Base-by-base conservation (phyloP, 2,329 filamentous ascomycete genomes). In the Chaetomium sp. region DNA sequence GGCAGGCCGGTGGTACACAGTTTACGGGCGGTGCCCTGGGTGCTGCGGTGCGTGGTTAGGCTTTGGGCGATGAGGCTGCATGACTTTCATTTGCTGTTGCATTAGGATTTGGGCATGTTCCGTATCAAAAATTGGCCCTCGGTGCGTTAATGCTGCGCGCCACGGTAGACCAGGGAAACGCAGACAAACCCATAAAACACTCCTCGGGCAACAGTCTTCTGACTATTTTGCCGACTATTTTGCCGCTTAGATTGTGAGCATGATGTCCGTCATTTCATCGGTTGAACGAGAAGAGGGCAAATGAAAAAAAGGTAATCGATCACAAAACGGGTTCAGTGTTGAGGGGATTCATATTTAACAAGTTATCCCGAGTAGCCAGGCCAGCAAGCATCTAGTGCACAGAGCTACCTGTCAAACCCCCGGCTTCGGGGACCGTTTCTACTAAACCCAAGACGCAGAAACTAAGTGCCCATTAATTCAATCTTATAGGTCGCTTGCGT, bases 1-100 rank as follows among this genome's bases (percentile, higher is more conserved):
- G 87, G 77, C 87, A 89, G 75, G 85, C 87, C 70, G 86, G 89
- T 67, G 90, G 90, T 72, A 90, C 89, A 69, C 89, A 92, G 75
- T 94, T 93, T 79, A 93, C 90, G 16, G 91, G 91, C 68, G 91
- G 91, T 78, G 91, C 90, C 67, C 80, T 94, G 77, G 90, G 90
- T 72, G 85, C 85, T 70, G 87, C 86, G 61, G 85, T 89, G 68
- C 81, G 87, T 72, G 85, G 84, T 76, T 89, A 82, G 73, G 60
- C 31, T 64, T 56, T 49, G 60, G 57, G 27, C 13, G 54, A 63
- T 50, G 63, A 63, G 57, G 13, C 55, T 65, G 49, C 53, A 63
- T 66, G 66, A 64, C 66, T 67, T 69, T 68, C 64, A 57, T 71
- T 70, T 67, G 63, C 65, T 68, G 64, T 70, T 68, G 69, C 70